Conservation (phyloP, 305 asterid species). For the Fraxinus xanthoxyloides region DNA sequence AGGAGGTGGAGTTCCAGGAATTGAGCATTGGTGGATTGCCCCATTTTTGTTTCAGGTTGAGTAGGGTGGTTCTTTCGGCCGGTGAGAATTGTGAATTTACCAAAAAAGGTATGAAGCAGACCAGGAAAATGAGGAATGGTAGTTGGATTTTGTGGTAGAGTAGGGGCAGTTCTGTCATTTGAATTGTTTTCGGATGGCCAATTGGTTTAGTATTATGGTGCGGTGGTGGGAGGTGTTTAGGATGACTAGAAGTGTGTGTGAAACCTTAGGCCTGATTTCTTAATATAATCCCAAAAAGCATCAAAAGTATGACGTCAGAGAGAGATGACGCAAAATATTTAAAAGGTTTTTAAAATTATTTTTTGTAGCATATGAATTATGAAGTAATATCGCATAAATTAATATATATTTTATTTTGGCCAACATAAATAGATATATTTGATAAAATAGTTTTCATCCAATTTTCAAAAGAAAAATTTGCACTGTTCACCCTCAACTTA, state of each 20-base stretch:
- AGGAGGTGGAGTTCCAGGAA: conserved; percentile 68
- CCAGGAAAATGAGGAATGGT: conserved; percentile 27
- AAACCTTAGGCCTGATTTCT: background rate
- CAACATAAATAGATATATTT: background rate
- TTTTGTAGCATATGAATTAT: background rate
- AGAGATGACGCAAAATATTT: background rate
- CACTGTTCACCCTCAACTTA: background rate
- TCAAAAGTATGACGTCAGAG: background rate
- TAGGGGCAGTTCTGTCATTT: conserved; percentile 44
- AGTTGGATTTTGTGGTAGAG: conserved; percentile 7
- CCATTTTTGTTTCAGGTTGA: conserved; percentile 57
- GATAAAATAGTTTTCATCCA: background rate
- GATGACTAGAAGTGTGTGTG: conserved; percentile 3
- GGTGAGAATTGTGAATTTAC: conserved; percentile 57
- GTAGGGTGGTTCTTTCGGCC: conserved; percentile 45
- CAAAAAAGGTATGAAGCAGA: conserved; percentile 34
- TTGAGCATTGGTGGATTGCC: conserved; percentile 52
- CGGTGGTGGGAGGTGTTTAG: background rate
- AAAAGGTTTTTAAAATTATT: no score
- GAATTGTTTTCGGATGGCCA: background rate
- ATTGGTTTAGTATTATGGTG: background rate
- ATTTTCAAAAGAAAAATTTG: background rate
- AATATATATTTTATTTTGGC: background rate
- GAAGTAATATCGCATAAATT: background rate
- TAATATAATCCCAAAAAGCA: background rate